A percentile compares a stretch with the other conserved stretches of the same genome.
Conservation (phyloP, 139 green algal genomes). For the Limnomonas spitsbergensis region DNA sequence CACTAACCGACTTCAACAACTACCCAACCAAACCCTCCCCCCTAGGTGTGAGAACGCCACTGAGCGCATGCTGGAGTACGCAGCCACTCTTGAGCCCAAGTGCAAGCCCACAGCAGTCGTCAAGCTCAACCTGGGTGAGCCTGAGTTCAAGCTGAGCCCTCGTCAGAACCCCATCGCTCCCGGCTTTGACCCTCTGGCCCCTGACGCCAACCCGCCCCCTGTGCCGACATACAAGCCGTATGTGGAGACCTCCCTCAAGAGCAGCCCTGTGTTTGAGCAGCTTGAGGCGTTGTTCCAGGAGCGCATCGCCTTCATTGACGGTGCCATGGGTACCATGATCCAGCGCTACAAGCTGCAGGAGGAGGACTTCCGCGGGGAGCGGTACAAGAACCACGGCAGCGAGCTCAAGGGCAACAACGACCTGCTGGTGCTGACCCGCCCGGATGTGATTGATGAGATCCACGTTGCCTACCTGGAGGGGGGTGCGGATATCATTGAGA, state of each 20-base stretch:
- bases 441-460: constrained; percentile 92
- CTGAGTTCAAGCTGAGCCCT: constrained; percentile 16
- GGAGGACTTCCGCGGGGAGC: constrained; percentile 84
- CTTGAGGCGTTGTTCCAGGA: constrained; percentile 78
- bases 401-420: constrained; percentile 99
- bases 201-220: constrained; percentile 38
- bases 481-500: constrained; percentile 97
- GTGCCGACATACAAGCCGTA: constrained; percentile 53
- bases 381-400: constrained; percentile 67
- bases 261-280: constrained; percentile 27
- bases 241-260: background rate
- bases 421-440: constrained; percentile 88
- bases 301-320: constrained; percentile 95
- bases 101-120: constrained; percentile 29
- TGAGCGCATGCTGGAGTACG: constrained; percentile 80
- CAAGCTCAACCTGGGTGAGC: constrained; percentile 27
- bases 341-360: constrained; percentile 85
- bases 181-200: constrained; percentile 43
- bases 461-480: constrained; percentile 86
- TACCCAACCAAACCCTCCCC: no score
- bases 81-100: constrained; percentile 34
- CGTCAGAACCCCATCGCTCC: constrained; percentile 53
- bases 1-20: no score
- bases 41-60: constrained; percentile 56
- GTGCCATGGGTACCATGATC: constrained; percentile 94